A percentile compares a stretch with the other conserved stretches of the same genome.
Evolutionary conservation across 352 stramenopile species (phyloP).

Genomic region (Phytophthora melonis): DNA sequence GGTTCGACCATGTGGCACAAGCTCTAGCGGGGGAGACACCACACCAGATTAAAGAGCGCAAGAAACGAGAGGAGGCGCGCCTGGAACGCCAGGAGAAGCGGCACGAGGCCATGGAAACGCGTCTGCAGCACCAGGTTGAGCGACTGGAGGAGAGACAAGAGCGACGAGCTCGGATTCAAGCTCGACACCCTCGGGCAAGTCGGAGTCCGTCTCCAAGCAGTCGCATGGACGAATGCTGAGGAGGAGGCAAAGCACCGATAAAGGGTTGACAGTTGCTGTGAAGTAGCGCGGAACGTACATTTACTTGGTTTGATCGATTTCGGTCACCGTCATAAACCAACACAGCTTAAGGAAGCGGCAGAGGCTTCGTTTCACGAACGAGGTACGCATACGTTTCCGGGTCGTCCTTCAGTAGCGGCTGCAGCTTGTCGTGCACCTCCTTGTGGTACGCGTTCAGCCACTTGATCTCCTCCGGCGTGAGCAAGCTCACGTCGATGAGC

Average conservation of each 20-base stretch:
- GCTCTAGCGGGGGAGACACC: slow-evolving; percentile 69
- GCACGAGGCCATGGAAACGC: slow-evolving; percentile 48
- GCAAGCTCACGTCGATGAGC: slow-evolving; percentile 94
- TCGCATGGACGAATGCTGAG: neutral
- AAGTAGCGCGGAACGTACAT: neutral
- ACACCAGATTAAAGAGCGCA: slow-evolving; percentile 69
- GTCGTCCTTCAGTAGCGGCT: slow-evolving; percentile 85
- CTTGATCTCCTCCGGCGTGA: slow-evolving; percentile 92
- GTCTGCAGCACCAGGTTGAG: slow-evolving; percentile 65
- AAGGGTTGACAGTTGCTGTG: neutral
- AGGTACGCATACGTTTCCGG: slow-evolving; percentile 79
- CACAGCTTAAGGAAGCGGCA: slow-evolving; percentile 40
- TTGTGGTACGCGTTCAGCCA: slow-evolving; percentile 97
- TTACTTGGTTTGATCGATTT: neutral
- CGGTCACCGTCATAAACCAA: slow-evolving; percentile 2
- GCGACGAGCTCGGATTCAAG: slow-evolving; percentile 37
- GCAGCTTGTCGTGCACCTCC: slow-evolving; percentile 92
- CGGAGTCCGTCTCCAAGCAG: slow-evolving; percentile 45
- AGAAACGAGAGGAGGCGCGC: slow-evolving; percentile 56
- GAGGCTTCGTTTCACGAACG: slow-evolving; percentile 73
- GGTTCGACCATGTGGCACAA: slow-evolving; percentile 68
- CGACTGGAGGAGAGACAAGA: slow-evolving; percentile 56
- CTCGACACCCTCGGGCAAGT: slow-evolving; percentile 47
- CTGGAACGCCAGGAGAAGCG: slow-evolving; percentile 61
- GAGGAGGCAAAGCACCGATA: neutral